Evolutionary conservation across 78 protist species (phyloP).

Genomic region (Chrysochromulina tobinii): DNA sequence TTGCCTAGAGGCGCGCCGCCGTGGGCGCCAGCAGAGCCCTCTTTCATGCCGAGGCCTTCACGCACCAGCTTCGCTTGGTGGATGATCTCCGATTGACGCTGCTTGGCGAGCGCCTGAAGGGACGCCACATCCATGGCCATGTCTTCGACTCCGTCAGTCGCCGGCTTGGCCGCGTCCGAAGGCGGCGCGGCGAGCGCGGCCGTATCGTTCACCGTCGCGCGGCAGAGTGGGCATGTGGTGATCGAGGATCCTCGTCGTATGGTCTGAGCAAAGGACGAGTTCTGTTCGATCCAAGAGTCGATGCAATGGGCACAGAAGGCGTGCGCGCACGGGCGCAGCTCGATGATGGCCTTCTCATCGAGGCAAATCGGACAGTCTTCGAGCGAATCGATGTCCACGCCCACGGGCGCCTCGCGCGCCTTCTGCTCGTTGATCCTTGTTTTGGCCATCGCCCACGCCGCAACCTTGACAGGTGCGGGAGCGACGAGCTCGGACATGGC

Average conservation of each 20-base stretch:
- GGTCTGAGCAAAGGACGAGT: neutral
- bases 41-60: too few relatives aligned
- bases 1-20: too few relatives aligned
- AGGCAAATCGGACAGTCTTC: neutral
- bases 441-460: neutral
- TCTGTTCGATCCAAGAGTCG: neutral
- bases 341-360: neutral
- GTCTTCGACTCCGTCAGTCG: too few relatives aligned
- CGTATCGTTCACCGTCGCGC: neutral
- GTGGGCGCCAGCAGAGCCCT: too few relatives aligned
- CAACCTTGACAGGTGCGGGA: neutral
- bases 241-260: neutral
- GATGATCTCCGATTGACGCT: too few relatives aligned
- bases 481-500: neutral
- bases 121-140: too few relatives aligned
- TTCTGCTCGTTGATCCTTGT: neutral
- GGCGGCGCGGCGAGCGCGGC: too few relatives aligned
- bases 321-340: neutral
- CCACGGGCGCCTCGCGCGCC: neutral
- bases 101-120: too few relatives aligned
- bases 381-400: neutral
- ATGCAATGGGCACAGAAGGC: neutral
- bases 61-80: too few relatives aligned
- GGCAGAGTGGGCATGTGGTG: neutral
- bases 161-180: too few relatives aligned